These are phyloP conservation scores for Mycena latifolia DNA, from an alignment of 768 basidiomycete genomes.

Conservation along the genomic window DNA sequence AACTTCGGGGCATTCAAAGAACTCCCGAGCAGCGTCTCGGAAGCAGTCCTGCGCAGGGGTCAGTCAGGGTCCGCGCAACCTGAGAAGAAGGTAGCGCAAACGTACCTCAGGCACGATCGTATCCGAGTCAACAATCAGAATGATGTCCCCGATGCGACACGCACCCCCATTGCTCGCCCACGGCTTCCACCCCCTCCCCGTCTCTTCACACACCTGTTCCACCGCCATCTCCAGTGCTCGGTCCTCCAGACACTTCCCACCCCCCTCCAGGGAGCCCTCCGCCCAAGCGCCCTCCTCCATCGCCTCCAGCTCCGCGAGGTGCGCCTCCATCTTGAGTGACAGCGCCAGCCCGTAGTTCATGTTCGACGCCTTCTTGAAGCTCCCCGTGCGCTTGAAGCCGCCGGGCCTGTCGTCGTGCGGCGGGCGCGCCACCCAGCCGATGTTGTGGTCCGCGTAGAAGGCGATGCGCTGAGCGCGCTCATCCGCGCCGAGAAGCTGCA, in stretches of 20 bases:
- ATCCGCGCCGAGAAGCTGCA: slow-evolving; percentile 72
- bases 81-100: too few relatives aligned
- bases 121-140: slow-evolving; percentile 87
- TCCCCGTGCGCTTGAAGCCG: slow-evolving; percentile 84
- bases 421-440: slow-evolving; percentile 89
- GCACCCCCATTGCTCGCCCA: slow-evolving; percentile 84
- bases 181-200: slow-evolving; percentile 70
- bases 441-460: slow-evolving; percentile 83
- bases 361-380: slow-evolving; percentile 95
- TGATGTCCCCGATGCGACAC: slow-evolving; percentile 81
- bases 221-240: slow-evolving; percentile 79
- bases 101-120: slow-evolving; percentile 79
- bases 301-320: slow-evolving; percentile 59
- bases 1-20: slow-evolving; percentile 84
- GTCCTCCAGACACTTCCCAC: slow-evolving; percentile 66
- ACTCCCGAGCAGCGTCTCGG: slow-evolving; percentile 89
- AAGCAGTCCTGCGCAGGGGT: slow-evolving; percentile 74
- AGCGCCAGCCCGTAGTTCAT: slow-evolving; percentile 86
- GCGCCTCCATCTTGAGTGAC: slow-evolving; percentile 72
- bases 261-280: slow-evolving; percentile 32
- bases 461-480: slow-evolving; percentile 75
- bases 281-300: slow-evolving; percentile 45
- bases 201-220: slow-evolving; percentile 76
- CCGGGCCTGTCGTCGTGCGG: slow-evolving; percentile 70
- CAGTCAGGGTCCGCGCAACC: too few relatives aligned